phyloP scores from a whole-genome alignment of 2,329 filamentous ascomycete species.

The Ophiostoma australiae region DNA sequence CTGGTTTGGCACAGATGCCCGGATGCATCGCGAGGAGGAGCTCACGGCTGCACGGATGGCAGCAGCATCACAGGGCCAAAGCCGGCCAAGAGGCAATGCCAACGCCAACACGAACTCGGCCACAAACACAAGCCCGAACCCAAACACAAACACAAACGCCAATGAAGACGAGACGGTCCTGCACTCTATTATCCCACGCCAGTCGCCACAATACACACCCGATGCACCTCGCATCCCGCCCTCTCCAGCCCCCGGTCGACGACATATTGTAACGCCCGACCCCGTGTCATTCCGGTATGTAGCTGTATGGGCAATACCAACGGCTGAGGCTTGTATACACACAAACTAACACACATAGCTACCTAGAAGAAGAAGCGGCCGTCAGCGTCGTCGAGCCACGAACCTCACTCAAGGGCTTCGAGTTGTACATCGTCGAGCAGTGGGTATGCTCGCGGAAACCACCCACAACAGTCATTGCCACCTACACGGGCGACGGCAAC shows the following conservation, averaged over 20 bases:
- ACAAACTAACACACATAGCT: constrained; percentile 35
- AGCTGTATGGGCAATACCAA: not conserved
- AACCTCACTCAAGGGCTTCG: constrained; percentile 71
- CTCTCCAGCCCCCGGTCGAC: constrained; percentile 32
- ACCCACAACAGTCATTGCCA: constrained; percentile 86
- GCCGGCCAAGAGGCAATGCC: not conserved
- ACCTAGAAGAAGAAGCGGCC: constrained; percentile 73
- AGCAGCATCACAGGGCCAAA: not conserved
- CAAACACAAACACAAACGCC: not conserved
- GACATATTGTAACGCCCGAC: constrained; percentile 54
- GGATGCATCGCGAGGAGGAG: constrained; percentile 20
- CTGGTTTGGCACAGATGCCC: constrained; percentile 20
- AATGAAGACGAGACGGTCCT: constrained; percentile 16
- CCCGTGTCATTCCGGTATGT: constrained; percentile 46
- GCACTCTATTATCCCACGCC: constrained; percentile 14
- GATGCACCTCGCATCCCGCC: constrained; percentile 10
- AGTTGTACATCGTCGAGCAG: constrained; percentile 92
- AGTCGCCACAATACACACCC: not conserved
- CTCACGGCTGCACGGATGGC: constrained; percentile 17
- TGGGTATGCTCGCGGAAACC: constrained; percentile 92
- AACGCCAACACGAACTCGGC: not conserved
- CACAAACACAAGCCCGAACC: not conserved
- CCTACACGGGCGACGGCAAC: constrained; percentile 80
- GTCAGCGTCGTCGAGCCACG: constrained; percentile 71
- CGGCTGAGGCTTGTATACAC: too few relatives aligned